phyloP scores from a whole-genome alignment of 192 early-diverging fungal genomes.

The Dissophora ornata region DNA sequence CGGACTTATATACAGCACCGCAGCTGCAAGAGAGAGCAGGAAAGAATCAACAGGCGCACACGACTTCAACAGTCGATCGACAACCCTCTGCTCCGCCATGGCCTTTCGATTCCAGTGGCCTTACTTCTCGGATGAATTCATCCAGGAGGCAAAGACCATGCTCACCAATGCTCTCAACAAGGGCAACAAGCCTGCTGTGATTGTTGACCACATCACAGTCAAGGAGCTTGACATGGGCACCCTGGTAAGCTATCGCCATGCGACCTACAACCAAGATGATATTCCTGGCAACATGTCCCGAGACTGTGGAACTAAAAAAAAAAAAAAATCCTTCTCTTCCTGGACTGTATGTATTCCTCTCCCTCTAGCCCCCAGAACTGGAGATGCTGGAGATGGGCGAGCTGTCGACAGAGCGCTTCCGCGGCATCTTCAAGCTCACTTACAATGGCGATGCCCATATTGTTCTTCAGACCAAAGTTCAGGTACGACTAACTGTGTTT shows the following conservation, averaged over 20 bases:
- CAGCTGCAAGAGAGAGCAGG: too few relatives aligned
- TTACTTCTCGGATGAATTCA: conserved; percentile 87
- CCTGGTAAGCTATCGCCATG: conserved; percentile 66
- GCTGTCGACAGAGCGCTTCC: conserved; percentile 91
- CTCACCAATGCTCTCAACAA: conserved; percentile 94
- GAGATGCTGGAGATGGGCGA: conserved; percentile 99
- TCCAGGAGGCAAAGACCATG: conserved; percentile 85
- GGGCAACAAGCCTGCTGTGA: conserved; percentile 91
- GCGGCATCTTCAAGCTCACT: conserved; percentile 94
- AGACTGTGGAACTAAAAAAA: neutral
- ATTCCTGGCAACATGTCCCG: too few relatives aligned
- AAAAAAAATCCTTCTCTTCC: neutral
- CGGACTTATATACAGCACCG: neutral
- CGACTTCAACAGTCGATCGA: conserved; percentile 19
- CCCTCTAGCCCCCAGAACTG: conserved; percentile 94
- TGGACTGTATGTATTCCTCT: too few relatives aligned
- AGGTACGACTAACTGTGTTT: too few relatives aligned
- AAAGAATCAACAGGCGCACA: neutral
- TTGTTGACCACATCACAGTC: conserved; percentile 91
- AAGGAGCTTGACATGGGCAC: conserved; percentile 98
- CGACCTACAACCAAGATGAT: neutral
- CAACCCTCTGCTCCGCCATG: conserved; percentile 61
- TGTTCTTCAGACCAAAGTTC: conserved; percentile 92
- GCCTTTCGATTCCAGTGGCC: conserved; percentile 98
- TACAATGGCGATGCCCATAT: conserved; percentile 95